A percentile compares a stretch with the other conserved stretches of the same genome.
phyloP scores from a whole-genome alignment of 1,284 basidiomycete species.

The Inonotus obliquus region DNA sequence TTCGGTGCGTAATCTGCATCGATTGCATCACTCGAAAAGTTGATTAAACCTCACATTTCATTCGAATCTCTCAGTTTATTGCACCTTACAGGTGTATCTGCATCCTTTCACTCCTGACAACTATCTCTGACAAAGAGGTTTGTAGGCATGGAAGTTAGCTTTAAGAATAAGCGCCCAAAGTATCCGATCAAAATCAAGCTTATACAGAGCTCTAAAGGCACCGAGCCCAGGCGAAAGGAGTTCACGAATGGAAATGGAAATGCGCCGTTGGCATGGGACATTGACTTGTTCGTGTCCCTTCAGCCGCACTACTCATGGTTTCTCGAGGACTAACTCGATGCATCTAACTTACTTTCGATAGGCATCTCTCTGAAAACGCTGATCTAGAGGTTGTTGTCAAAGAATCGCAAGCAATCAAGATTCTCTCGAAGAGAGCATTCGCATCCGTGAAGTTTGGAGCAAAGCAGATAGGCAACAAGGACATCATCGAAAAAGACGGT shows the following conservation, averaged over 20 bases:
- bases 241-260: neutral
- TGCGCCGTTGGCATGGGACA: neutral
- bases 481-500: neutral
- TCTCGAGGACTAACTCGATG: neutral
- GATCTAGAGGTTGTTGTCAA: neutral
- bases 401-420: neutral
- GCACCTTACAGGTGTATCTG: neutral
- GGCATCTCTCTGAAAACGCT: neutral
- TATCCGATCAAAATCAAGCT: slow-evolving; percentile 1
- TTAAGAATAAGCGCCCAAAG: neutral
- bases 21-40: neutral
- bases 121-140: neutral
- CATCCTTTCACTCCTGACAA: neutral
- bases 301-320: neutral
- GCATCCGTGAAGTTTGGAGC: neutral
- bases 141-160: neutral
- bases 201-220: neutral
- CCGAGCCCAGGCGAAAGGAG: neutral
- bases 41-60: too few species aligned
- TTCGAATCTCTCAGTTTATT: neutral
- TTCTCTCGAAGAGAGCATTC: neutral
- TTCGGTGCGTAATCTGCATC: neutral
- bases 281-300: neutral
- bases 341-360: neutral
- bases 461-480: neutral